Base-by-base conservation (phyloP, 2,329 filamentous ascomycete species). In the Ophiostoma angusticollis region DNA sequence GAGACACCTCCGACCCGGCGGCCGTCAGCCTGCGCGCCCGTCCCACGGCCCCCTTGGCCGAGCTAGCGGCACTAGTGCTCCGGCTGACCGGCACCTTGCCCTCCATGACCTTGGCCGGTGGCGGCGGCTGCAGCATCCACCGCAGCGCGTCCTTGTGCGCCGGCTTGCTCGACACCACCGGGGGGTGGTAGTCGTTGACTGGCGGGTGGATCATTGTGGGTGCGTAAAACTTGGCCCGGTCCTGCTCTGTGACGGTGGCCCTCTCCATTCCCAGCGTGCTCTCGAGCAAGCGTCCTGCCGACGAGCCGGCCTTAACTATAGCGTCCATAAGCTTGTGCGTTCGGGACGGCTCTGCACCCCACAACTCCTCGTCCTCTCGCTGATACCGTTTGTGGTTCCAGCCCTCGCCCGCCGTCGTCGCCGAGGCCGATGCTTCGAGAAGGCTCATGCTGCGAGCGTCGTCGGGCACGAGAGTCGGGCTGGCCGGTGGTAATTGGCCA, bases 91-190 rank as follows among this genome's bases (percentile, higher is more conserved):
- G 74, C 25, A 83, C 74, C 56, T 87, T 91, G 48, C 86, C 87
- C 47, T 81, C 82, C 87, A 95, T 95, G 43, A 94, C 69, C 56
- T 80, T 86, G 41, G 87, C 85, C 24, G 80, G 74, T n/a, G 87
- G 87, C 1, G 86, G 85, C 2, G 87, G 87, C 53, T 93, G 84
- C 37, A 93, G 65, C 86, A 95, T 94, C 87, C 87, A 95, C 52
- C 70, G 72, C 39, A 82, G 80, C 43, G 83, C 84, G 39, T 77
- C 75, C 52, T 65, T 75, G 54, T 73, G 77, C 27, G 67, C 70
- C 12, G 78, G 81, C 41, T 74, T 80, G 59, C 77, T 84, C 57
- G 74, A 84, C 44, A 91, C 82, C 37, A 93, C 79, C 3, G 85
- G 84, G 5, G 84, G 84, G 54, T 93, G 84, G 42, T 87, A 73